Conservation (phyloP, 2,329 filamentous ascomycete genomes). For the Claviceps quebecensis region DNA sequence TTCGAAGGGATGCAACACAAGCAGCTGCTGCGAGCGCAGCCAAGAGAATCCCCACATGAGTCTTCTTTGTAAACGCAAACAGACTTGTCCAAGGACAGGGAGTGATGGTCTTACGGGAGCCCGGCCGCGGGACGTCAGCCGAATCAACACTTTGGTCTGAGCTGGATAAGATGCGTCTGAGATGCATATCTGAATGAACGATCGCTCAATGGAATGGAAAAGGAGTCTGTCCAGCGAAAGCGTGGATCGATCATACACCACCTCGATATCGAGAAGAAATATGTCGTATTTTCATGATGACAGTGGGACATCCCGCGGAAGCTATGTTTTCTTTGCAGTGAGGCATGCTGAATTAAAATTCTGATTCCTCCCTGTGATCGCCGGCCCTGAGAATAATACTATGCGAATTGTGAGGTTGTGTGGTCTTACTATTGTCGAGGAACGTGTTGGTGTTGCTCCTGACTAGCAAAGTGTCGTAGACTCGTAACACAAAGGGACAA, state of each 20-base stretch:
- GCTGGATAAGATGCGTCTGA: neutral
- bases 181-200: neutral
- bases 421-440: slow-evolving; percentile 1
- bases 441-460: neutral
- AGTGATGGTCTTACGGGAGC: too few species aligned
- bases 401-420: neutral
- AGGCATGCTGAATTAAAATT: neutral
- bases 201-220: neutral
- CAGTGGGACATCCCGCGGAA: too few species aligned
- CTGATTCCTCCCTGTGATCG: neutral
- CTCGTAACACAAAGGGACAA: neutral
- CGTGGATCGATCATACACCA: neutral
- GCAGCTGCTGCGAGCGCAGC: slow-evolving; percentile 42
- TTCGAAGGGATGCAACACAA: slow-evolving; percentile 47
- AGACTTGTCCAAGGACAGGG: slow-evolving; percentile 30
- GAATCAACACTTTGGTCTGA: neutral
- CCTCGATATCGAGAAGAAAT: neutral
- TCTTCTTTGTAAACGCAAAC: slow-evolving; percentile 57
- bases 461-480: neutral
- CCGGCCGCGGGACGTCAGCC: neutral
- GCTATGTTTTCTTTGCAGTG: neutral
- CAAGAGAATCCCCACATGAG: slow-evolving; percentile 41
- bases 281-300: neutral
- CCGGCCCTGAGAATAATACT: neutral
- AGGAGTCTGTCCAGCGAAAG: neutral